phyloP scores from a whole-genome alignment of 2,329 filamentous ascomycete genomes.

The Orbilia ellipsospora region DNA sequence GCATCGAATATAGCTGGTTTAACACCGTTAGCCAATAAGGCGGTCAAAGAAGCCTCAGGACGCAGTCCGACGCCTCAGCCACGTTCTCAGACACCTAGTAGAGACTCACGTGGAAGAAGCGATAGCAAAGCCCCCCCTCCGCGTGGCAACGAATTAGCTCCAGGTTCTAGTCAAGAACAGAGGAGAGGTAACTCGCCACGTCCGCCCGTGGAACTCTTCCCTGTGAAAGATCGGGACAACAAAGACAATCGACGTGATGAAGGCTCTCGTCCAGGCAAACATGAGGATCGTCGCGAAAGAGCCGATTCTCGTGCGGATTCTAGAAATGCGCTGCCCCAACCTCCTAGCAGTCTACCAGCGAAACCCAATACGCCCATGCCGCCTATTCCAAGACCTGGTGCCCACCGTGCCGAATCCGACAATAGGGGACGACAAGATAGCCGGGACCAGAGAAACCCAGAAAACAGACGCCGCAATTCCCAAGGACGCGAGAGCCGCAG shows the following conservation, averaged over 20 bases:
- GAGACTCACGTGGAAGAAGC: conserved; percentile 46
- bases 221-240: conserved; percentile 35
- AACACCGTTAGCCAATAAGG: conserved; percentile 28
- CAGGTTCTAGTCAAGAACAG: conserved; percentile 34
- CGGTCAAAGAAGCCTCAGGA: conserved; percentile 46
- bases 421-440: conserved; percentile 42
- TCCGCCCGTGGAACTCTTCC: conserved; percentile 36
- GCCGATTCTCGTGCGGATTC: conserved; percentile 34
- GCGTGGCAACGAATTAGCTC: conserved; percentile 34
- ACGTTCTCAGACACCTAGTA: conserved; percentile 34
- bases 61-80: conserved; percentile 36
- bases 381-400: conserved; percentile 41
- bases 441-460: conserved; percentile 17
- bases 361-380: conserved; percentile 53
- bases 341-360: conserved; percentile 50
- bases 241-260: conserved; percentile 34
- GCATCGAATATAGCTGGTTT: conserved; percentile 36
- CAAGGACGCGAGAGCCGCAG: conserved; percentile 32
- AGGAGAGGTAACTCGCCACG: conserved; percentile 42
- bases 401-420: conserved; percentile 40
- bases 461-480: conserved; percentile 32
- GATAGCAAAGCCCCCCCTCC: conserved; percentile 41
- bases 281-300: conserved; percentile 51
- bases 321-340: conserved; percentile 43
- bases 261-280: conserved; percentile 24